Base-by-base conservation (phyloP, 495 filamentous ascomycete genomes). In the Parathielavia appendiculata region DNA sequence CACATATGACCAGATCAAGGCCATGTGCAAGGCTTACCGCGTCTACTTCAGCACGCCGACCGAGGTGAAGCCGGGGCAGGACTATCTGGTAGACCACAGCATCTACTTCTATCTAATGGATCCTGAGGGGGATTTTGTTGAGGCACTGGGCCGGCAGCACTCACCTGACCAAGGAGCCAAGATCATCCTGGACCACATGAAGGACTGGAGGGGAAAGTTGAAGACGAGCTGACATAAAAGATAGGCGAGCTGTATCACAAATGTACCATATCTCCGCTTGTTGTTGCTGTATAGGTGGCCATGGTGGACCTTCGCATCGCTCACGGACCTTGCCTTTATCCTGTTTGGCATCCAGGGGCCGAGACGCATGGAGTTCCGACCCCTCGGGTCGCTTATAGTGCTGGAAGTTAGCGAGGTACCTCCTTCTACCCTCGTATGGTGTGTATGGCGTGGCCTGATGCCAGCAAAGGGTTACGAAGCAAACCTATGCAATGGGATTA, bases 91-190 rank as follows among this genome's bases (percentile, higher is more conserved):
- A 40, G 93, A 97, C 74, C 93, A 98, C 75, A 96, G 90, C 68
- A 97, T 98, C 61, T 98, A 98, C 78, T 98, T 98, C 68, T 98
- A 98, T 71, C 74, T 98, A 59, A 98, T 98, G 93, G 91, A 97
- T 73, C 93, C 93, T 44, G 95, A 98, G 59, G 91, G 91, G 14
- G 95, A 97, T 73, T 98, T 98, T 70, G 92, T 98, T 23, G 93
- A 98, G 77, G 95, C 91, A 23, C 86, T 98, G 63, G 93, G 93
- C 38, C 80, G 95, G 58, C 91, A 97, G 73, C 91, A 96, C 76
- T 92, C 86, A 26, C 88, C 92, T 14, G 88, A 95, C 61, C 79
- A 86, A 62, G 95, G 86, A 14, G 89, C 92, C 45, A 87, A 83
- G 73, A 77, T 96, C 47, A 96, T 97, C 57, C 66, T 85, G 58